A percentile compares a stretch with the other conserved stretches of the same genome.
These are phyloP conservation scores for Aegilops tauschii DNA, from an alignment of 176 grass and related monocot genomes.

Conservation along the genomic window DNA sequence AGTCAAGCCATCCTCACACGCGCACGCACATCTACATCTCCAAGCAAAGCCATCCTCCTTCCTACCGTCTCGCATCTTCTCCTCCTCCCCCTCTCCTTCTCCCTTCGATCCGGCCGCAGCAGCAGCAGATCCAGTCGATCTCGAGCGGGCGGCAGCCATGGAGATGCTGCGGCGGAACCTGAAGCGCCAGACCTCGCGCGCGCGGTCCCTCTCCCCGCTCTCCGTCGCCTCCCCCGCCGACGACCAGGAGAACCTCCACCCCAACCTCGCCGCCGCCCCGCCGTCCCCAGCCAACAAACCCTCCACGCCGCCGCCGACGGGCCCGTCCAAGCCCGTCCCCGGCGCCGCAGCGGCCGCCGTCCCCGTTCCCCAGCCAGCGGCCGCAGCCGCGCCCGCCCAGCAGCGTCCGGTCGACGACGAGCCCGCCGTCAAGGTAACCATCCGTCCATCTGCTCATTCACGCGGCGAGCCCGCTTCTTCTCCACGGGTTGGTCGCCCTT, in stretches of 20 bases:
- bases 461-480: not conserved
- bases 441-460: not conserved
- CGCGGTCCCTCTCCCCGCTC: conserved; percentile 39
- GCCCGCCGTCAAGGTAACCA: conserved; percentile 39
- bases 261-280: conserved; percentile 33
- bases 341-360: not conserved
- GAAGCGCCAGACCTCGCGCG: conserved; percentile 48
- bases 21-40: not conserved
- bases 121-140: not conserved
- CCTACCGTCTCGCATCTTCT: not conserved
- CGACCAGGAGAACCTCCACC: conserved; percentile 53
- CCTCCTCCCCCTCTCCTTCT: no score
- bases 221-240: conserved; percentile 18
- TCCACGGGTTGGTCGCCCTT: not conserved
- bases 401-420: not conserved
- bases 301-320: not conserved
- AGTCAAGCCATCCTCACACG: no score
- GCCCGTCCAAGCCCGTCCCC: not conserved
- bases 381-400: not conserved
- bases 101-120: not conserved
- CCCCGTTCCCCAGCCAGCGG: not conserved
- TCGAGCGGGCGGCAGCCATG: conserved; percentile 11
- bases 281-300: conserved; percentile 27
- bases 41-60: not conserved
- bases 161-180: conserved; percentile 52